phyloP scores from a whole-genome alignment of 306 rosid genomes.

The Cajanus cajan region DNA sequence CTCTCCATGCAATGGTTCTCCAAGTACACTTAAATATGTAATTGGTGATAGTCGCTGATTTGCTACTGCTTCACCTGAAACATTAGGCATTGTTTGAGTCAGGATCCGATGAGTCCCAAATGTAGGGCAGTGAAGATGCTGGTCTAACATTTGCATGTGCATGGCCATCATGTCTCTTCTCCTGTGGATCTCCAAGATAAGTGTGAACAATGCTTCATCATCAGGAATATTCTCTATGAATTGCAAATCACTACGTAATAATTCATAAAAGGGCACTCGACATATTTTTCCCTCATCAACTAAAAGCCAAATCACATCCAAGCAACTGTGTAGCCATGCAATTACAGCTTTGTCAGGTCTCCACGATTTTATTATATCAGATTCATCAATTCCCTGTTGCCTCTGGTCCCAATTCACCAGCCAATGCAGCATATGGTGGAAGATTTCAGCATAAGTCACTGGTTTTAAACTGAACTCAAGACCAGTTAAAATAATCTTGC shows the following conservation, averaged over 20 bases:
- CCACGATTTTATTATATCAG: slow-evolving; percentile 58
- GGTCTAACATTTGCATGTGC: slow-evolving; percentile 99
- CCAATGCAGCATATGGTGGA: slow-evolving; percentile 92
- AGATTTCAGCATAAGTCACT: slow-evolving; percentile 73
- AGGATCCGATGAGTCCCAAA: slow-evolving; percentile 88
- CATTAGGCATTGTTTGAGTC: slow-evolving; percentile 60
- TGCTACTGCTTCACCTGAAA: slow-evolving; percentile 60
- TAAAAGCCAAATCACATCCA: slow-evolving; percentile 97
- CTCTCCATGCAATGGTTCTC: slow-evolving; percentile 98
- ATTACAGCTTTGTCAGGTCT: slow-evolving; percentile 80
- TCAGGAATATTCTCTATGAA: slow-evolving; percentile 93
- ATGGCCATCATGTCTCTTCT: slow-evolving; percentile 98
- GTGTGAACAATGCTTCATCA: slow-evolving; percentile 89
- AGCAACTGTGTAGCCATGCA: slow-evolving; percentile 96
- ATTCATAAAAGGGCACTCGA: slow-evolving; percentile 93
- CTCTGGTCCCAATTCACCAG: slow-evolving; percentile 95
- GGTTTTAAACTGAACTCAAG: slow-evolving; percentile 80
- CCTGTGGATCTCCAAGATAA: slow-evolving; percentile 92
- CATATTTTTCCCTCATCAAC: slow-evolving; percentile 84
- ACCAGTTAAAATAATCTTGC: slow-evolving; percentile 90
- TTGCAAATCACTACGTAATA: slow-evolving; percentile 88
- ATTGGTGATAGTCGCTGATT: slow-evolving; percentile 83
- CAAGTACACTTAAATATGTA: slow-evolving; percentile 93
- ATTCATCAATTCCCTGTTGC: slow-evolving; percentile 70
- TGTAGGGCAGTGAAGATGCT: slow-evolving; percentile 97